phyloP scores from a whole-genome alignment of 192 early-diverging fungal genomes.

The Linderina pennispora region DNA sequence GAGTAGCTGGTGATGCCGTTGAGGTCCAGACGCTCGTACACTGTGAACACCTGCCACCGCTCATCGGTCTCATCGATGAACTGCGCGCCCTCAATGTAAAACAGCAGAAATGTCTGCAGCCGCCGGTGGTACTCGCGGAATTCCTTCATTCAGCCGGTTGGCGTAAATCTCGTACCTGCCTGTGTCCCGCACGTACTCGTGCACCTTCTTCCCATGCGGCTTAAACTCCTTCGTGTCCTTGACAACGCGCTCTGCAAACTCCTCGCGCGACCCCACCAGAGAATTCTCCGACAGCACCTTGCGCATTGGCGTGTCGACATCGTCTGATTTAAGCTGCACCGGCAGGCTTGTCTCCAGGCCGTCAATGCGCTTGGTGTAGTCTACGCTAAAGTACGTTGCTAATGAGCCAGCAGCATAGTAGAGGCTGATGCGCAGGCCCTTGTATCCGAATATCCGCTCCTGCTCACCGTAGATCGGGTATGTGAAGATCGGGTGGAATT shows the following conservation, averaged over 20 bases:
- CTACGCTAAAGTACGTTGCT: constrained; percentile 59
- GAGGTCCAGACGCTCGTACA: constrained; percentile 52
- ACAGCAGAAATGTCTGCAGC: constrained; percentile 73
- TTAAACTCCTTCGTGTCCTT: constrained; percentile 58
- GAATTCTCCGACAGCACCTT: constrained; percentile 53
- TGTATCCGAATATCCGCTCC: constrained; percentile 87
- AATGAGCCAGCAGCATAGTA: constrained; percentile 76
- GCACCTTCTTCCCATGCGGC: constrained; percentile 73
- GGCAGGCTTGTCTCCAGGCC: constrained; percentile 30
- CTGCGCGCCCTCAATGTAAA: constrained; percentile 86
- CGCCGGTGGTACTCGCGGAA: constrained; percentile 75
- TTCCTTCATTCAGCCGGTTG: constrained; percentile 55
- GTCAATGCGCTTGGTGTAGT: constrained; percentile 58
- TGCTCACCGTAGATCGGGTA: constrained; percentile 87
- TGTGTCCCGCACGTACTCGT: constrained; percentile 56
- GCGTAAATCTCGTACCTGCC: constrained; percentile 65
- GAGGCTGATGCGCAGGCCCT: constrained; percentile 69
- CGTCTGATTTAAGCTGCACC: constrained; percentile 50
- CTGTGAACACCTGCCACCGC: constrained; percentile 67
- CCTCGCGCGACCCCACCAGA: constrained; percentile 50
- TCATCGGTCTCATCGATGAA: constrained; percentile 80
- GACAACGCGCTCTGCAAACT: constrained; percentile 59
- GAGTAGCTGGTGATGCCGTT: constrained; percentile 52
- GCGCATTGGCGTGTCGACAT: constrained; percentile 54
- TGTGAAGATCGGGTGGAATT: constrained; percentile 79